phyloP scores from a whole-genome alignment of 2,329 filamentous ascomycete species.

The Aspergillus sclerotialis region DNA sequence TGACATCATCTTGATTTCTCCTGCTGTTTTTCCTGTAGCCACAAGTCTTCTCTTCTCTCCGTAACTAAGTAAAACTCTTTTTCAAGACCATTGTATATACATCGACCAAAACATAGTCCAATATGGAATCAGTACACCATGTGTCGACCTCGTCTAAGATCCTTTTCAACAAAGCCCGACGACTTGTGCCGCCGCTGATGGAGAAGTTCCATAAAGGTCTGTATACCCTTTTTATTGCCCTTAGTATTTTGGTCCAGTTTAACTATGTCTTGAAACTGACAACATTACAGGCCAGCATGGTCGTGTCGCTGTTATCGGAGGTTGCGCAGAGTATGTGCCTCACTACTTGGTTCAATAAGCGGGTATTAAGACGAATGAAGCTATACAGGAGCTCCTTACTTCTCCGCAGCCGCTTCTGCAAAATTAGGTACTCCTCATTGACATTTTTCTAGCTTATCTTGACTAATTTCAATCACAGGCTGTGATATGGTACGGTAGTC shows the following conservation, averaged over 20 bases:
- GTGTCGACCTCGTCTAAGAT: conserved; percentile 66
- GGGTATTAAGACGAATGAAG: conserved; percentile 21
- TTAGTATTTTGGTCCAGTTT: not conserved
- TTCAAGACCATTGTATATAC: not conserved
- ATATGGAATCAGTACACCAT: conserved; percentile 28
- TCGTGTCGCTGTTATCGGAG: conserved; percentile 86
- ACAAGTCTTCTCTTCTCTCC: not conserved
- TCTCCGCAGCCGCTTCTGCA: conserved; percentile 94
- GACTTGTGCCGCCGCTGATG: conserved; percentile 89
- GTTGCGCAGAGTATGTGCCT: conserved; percentile 65
- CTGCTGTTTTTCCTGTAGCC: not conserved
- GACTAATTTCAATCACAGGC: conserved; percentile 19
- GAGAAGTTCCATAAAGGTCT: conserved; percentile 93
- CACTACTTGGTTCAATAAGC: conserved; percentile 1
- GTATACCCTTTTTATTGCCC: conserved; percentile 7
- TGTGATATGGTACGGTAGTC: conserved; percentile 69
- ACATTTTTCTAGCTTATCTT: not conserved
- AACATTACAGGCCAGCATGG: conserved; percentile 74
- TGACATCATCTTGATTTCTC: conserved; percentile 4
- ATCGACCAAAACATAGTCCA: conserved; percentile 2
- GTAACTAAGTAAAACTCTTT: not conserved
- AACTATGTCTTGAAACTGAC: conserved; percentile 1
- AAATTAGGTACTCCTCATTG: conserved; percentile 55
- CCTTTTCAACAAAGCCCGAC: conserved; percentile 72
- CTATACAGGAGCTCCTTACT: conserved; percentile 96